Conservation (phyloP, 352 stramenopile genomes). For the Pythium brachiatum region DNA sequence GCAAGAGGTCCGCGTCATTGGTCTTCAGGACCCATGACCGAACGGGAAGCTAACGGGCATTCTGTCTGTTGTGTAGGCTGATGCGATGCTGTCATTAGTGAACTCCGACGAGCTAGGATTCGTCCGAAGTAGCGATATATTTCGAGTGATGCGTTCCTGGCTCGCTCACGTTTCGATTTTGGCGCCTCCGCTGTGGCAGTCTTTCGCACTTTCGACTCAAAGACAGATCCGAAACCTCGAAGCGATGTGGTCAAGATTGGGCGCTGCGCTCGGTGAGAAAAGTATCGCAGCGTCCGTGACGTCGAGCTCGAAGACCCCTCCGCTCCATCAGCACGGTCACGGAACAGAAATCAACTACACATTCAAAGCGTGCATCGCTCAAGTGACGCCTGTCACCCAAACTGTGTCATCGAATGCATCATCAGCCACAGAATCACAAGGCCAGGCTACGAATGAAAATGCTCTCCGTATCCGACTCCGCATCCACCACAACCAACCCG, state of each 20-base stretch:
- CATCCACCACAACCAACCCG: not conserved
- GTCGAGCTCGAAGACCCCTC: not conserved
- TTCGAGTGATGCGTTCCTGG: slow-evolving; percentile 51
- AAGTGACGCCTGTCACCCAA: not conserved
- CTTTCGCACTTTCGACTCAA: slow-evolving; percentile 16
- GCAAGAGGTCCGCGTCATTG: slow-evolving; percentile 28
- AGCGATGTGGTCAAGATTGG: not conserved
- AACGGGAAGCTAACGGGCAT: not conserved
- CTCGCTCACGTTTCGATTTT: slow-evolving; percentile 28
- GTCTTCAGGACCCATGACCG: too few relatives aligned
- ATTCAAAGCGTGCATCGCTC: slow-evolving; percentile 7
- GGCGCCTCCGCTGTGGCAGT: slow-evolving; percentile 36
- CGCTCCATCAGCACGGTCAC: not conserved
- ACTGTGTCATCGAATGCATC: not conserved
- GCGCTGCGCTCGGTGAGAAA: not conserved
- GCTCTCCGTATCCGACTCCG: slow-evolving; percentile 1
- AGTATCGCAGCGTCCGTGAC: not conserved
- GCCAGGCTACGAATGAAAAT: not conserved
- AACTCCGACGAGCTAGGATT: slow-evolving; percentile 38
- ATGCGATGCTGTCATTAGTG: slow-evolving; percentile 33
- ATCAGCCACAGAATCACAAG: not conserved
- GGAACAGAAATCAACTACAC: slow-evolving; percentile 10
- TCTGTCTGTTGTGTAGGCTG: slow-evolving; percentile 25
- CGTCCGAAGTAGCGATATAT: slow-evolving; percentile 45
- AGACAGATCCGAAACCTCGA: not conserved